Evolutionary conservation across 2,329 filamentous ascomycete genomes (phyloP).

Genomic region (Amesomyces nigricolor): DNA sequence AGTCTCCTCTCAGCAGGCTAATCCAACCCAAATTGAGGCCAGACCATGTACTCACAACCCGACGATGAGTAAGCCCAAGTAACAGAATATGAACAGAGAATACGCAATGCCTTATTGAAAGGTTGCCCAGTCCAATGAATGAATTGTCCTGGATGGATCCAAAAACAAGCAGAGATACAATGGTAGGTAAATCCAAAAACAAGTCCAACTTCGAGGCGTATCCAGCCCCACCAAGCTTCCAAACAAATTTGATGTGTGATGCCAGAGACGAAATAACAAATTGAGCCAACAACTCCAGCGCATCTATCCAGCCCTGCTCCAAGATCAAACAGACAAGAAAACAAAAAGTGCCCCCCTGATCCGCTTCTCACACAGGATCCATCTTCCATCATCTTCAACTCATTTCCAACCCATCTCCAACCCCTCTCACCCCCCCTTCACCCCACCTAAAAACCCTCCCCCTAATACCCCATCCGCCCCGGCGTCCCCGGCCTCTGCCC

Average conservation of each 20-base stretch:
- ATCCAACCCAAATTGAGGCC: too few relatives aligned
- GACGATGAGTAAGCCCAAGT: too few relatives aligned
- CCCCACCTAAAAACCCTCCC: constrained; percentile 31
- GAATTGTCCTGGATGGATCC: too few relatives aligned
- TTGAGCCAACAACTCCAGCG: neutral
- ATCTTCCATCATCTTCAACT: too few relatives aligned
- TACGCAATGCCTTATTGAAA: too few relatives aligned
- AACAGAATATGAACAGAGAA: too few relatives aligned
- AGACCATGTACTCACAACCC: too few relatives aligned
- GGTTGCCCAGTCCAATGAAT: too few relatives aligned
- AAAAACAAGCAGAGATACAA: too few relatives aligned
- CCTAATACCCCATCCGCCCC: constrained; percentile 28
- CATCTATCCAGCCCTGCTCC: constrained; percentile 1
- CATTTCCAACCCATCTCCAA: neutral
- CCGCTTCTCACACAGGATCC: neutral
- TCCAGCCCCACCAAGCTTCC: constrained; percentile 11
- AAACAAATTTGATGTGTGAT: neutral
- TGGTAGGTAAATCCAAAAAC: neutral
- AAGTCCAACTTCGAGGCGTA: constrained; percentile 1
- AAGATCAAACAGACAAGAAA: neutral
- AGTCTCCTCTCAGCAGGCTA: too few relatives aligned
- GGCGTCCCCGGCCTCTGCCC: constrained; percentile 24
- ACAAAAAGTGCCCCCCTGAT: neutral
- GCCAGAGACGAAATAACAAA: neutral
- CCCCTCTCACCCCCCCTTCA: constrained; percentile 20